A percentile compares a stretch with the other conserved stretches of the same genome.
Evolutionary conservation across 108 stramenopile species (phyloP).

Genomic region (Fragilariopsis cylindrus): DNA sequence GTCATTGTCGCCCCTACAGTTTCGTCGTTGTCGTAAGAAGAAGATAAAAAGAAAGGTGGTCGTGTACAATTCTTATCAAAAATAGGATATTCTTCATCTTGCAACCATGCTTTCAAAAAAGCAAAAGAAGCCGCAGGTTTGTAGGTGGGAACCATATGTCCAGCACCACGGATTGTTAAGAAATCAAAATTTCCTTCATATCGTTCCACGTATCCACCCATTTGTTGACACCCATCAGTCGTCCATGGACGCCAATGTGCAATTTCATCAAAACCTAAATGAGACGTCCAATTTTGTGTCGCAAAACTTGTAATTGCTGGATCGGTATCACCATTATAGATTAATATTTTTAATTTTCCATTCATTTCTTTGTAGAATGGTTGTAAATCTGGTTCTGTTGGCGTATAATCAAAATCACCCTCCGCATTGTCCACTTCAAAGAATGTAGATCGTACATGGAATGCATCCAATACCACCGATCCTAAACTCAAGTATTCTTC

Average conservation of each 20-base stretch:
- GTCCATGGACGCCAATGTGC: conserved; percentile 75
- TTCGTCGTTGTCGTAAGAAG: too few species aligned
- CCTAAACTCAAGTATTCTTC: conserved; percentile 43
- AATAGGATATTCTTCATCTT: conserved; percentile 44
- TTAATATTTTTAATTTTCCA: conserved; percentile 49
- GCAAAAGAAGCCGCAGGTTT: conserved; percentile 64
- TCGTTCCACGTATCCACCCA: conserved; percentile 77
- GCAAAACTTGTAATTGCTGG: conserved; percentile 72
- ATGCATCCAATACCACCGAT: conserved; percentile 52
- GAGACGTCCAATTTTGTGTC: conserved; percentile 65
- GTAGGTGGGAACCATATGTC: conserved; percentile 68
- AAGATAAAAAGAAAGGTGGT: not conserved
- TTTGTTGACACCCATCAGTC: conserved; percentile 55
- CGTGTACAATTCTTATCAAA: conserved; percentile 45
- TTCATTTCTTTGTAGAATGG: conserved; percentile 53
- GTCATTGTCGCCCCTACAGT: too few species aligned
- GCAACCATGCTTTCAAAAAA: conserved; percentile 57
- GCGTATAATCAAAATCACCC: conserved; percentile 66
- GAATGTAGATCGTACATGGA: conserved; percentile 54
- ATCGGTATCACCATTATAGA: conserved; percentile 88
- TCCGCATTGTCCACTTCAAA: conserved; percentile 68
- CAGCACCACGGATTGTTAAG: conserved; percentile 77
- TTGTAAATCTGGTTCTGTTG: conserved; percentile 63
- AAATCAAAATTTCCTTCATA: conserved; percentile 76
- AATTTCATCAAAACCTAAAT: conserved; percentile 50